A percentile compares a stretch with the other conserved stretches of the same genome.
These are phyloP conservation scores for Lactarius pseudohatsudake DNA, from an alignment of 768 basidiomycete genomes.

Conservation along the genomic window DNA sequence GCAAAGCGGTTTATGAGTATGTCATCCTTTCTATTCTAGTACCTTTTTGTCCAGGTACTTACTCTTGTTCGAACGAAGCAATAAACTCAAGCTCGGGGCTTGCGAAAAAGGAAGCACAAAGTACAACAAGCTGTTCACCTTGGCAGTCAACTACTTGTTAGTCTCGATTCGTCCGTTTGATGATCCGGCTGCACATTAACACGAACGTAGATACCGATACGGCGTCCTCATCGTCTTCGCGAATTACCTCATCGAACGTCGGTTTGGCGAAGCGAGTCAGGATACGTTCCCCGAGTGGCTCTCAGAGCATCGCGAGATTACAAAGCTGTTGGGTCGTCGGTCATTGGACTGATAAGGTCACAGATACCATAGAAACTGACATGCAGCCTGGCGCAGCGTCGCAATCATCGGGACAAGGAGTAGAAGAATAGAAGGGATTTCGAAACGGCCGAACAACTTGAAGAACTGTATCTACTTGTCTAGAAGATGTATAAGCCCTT, in stretches of 20 bases:
- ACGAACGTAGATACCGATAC: conserved; percentile 66
- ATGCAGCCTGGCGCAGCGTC: not conserved
- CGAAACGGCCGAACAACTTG: not conserved
- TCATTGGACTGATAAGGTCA: conserved; percentile 55
- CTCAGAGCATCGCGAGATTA: conserved; percentile 80
- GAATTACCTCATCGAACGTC: conserved; percentile 84
- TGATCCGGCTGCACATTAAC: conserved; percentile 9
- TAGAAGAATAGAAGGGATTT: not conserved
- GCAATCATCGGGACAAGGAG: not conserved
- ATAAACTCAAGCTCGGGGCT: conserved; percentile 87
- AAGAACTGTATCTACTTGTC: not conserved
- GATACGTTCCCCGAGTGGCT: conserved; percentile 81
- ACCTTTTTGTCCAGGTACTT: not conserved
- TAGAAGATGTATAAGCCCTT: not conserved
- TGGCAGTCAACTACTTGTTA: conserved; percentile 88
- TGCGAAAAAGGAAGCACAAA: conserved; percentile 77
- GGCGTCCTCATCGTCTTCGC: conserved; percentile 92
- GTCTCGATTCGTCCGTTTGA: conserved; percentile 31
- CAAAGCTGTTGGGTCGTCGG: conserved; percentile 62
- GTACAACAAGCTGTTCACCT: conserved; percentile 66
- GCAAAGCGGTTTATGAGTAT: conserved; percentile 93
- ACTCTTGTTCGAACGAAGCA: conserved; percentile 46
- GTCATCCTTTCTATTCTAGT: conserved; percentile 32
- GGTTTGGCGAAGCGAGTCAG: conserved; percentile 41
- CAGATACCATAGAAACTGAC: not conserved